A percentile compares a stretch with the other conserved stretches of the same genome.
phyloP scores from a whole-genome alignment of 192 early-diverging fungal species.

The Umbelopsis sp. region DNA sequence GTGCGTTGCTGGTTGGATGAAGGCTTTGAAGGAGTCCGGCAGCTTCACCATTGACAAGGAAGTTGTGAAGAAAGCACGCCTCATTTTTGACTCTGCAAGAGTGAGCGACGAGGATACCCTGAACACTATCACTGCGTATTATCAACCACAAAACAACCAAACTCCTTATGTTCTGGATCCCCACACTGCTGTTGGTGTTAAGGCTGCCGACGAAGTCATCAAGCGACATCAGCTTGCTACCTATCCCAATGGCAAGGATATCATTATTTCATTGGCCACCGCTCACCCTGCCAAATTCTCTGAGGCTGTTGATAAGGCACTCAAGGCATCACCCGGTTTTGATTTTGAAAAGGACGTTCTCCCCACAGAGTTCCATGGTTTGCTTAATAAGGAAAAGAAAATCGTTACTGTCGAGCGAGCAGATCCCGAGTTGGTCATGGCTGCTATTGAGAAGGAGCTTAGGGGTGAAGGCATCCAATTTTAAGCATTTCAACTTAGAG shows the following conservation, averaged over 20 bases:
- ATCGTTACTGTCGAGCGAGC: conserved; percentile 55
- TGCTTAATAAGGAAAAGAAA: conserved; percentile 71
- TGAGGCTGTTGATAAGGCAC: conserved; percentile 82
- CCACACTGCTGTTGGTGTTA: conserved; percentile 95
- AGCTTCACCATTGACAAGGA: conserved; percentile 68
- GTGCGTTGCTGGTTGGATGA: conserved; percentile 77
- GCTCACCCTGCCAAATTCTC: conserved; percentile 98
- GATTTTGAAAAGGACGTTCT: conserved; percentile 58
- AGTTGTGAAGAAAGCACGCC: conserved; percentile 66
- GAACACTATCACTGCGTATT: conserved; percentile 73
- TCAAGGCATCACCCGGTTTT: conserved; percentile 56
- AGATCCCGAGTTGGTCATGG: conserved; percentile 52
- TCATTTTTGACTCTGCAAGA: conserved; percentile 72
- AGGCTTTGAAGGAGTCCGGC: conserved; percentile 68
- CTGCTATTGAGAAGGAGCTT: conserved; percentile 56
- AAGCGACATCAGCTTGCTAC: conserved; percentile 19
- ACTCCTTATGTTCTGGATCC: conserved; percentile 88
- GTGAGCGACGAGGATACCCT: conserved; percentile 76
- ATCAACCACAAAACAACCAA: conserved; percentile 48
- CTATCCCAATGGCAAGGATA: conserved; percentile 31
- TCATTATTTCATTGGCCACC: conserved; percentile 78
- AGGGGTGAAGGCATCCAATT: conserved; percentile 40
- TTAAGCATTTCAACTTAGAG: conserved; percentile 14
- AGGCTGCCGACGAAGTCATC: conserved; percentile 68
- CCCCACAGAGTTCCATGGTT: conserved; percentile 69